Conservation (phyloP, 257 asterid species). For the Lycium ferocissimum region DNA sequence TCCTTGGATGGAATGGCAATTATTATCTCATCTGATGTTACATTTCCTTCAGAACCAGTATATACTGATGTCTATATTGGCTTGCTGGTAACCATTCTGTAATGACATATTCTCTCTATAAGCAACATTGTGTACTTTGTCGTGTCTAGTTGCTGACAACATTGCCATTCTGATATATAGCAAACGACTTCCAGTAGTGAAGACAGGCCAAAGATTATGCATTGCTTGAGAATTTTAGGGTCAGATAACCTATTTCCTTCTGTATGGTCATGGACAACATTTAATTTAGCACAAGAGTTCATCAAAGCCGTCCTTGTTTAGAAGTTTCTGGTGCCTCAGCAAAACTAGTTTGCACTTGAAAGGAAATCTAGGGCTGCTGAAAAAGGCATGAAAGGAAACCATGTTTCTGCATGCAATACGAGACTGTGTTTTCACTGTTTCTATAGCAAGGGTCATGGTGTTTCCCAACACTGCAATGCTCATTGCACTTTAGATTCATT, state of each 20-base stretch:
- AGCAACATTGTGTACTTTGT: slow-evolving; percentile 15
- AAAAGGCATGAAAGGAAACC: neutral
- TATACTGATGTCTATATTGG: neutral
- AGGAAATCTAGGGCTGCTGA: neutral
- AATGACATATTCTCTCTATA: neutral
- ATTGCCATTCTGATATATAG: neutral
- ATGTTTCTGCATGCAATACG: neutral
- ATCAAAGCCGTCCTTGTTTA: neutral
- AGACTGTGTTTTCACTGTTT: neutral
- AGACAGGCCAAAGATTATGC: slow-evolving; percentile 10
- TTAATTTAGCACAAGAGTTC: neutral
- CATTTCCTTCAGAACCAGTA: slow-evolving; percentile 20
- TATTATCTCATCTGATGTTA: neutral
- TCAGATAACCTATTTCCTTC: neutral
- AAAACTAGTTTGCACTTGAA: neutral
- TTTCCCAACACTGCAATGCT: neutral
- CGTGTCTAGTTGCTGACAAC: neutral
- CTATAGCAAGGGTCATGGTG: neutral
- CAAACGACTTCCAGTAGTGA: neutral
- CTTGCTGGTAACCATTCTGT: neutral
- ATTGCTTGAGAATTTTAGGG: slow-evolving; percentile 1
- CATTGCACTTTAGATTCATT: neutral
- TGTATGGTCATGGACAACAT: neutral
- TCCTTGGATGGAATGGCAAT: slow-evolving; percentile 14
- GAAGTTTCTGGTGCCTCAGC: neutral